Evolutionary conservation across 495 filamentous ascomycete species (phyloP).

Genomic region (Xylaria cubensis): DNA sequence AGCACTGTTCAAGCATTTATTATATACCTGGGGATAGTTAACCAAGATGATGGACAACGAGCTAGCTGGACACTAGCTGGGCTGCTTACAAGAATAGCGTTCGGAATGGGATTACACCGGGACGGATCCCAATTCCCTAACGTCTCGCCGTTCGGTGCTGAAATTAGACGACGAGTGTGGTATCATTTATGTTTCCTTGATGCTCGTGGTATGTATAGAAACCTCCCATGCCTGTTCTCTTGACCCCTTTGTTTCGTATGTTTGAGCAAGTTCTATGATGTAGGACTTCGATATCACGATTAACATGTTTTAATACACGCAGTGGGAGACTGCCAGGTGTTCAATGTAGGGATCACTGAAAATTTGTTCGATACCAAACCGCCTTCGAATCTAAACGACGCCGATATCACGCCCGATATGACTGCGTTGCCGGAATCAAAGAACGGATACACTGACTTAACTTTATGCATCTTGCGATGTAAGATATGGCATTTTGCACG

Average conservation of each 20-base stretch:
- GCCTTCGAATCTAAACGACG: conserved; percentile 22
- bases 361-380: conserved; percentile 18
- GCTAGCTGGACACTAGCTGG: conserved; percentile 19
- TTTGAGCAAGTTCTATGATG: too few relatives aligned
- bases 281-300: too few relatives aligned
- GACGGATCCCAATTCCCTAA: conserved; percentile 27
- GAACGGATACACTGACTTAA: conserved; percentile 17
- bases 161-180: conserved; percentile 62
- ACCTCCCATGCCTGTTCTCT: too few relatives aligned
- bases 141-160: conserved; percentile 51
- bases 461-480: conserved; percentile 22
- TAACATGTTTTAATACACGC: too few relatives aligned
- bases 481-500: conserved; percentile 18
- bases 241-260: too few relatives aligned
- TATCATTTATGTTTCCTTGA: conserved; percentile 28
- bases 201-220: background rate
- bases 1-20: conserved; percentile 19
- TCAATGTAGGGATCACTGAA: conserved; percentile 11
- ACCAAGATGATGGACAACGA: conserved; percentile 7
- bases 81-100: conserved; percentile 19
- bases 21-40: conserved; percentile 20
- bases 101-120: conserved; percentile 27
- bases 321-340: conserved; percentile 25
- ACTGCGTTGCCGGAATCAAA: background rate
- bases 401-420: conserved; percentile 19